Conservation (phyloP, 108 stramenopile genomes). For the Heterococcus sp. region DNA sequence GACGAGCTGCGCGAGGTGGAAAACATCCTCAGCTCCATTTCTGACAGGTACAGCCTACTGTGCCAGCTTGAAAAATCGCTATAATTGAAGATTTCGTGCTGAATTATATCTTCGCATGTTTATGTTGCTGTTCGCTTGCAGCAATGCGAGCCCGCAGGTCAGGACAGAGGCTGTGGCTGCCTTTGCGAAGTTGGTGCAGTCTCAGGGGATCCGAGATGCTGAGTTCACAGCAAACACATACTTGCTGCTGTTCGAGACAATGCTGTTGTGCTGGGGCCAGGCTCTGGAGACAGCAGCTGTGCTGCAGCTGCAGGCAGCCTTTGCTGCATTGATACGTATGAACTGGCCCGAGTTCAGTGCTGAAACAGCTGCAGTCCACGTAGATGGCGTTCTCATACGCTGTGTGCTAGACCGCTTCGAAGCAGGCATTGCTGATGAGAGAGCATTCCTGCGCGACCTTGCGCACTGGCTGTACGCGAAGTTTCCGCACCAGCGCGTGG, state of each 20-base stretch:
- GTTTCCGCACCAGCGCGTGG: slow-evolving; percentile 21
- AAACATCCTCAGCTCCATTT: too few species aligned
- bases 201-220: slow-evolving; percentile 23
- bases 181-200: slow-evolving; percentile 4
- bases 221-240: slow-evolving; percentile 12
- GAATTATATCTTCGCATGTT: too few species aligned
- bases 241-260: not conserved
- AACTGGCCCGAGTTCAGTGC: slow-evolving; percentile 34
- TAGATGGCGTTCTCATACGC: slow-evolving; percentile 9
- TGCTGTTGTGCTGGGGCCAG: slow-evolving; percentile 4
- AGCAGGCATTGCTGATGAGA: slow-evolving; percentile 4
- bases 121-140: not conserved
- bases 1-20: too few species aligned
- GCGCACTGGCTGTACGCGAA: slow-evolving; percentile 29
- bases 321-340: not conserved
- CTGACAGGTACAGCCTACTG: too few species aligned
- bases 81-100: too few species aligned
- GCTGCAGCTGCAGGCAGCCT: not conserved
- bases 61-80: too few species aligned
- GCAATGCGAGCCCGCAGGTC: not conserved
- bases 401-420: slow-evolving; percentile 21
- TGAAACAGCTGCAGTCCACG: not conserved
- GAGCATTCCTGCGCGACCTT: slow-evolving; percentile 20
- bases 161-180: not conserved
- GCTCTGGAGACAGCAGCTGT: not conserved